These are phyloP conservation scores for Verticillium zaregamsianum DNA, from an alignment of 2,329 filamentous ascomycete genomes.

Conservation along the genomic window DNA sequence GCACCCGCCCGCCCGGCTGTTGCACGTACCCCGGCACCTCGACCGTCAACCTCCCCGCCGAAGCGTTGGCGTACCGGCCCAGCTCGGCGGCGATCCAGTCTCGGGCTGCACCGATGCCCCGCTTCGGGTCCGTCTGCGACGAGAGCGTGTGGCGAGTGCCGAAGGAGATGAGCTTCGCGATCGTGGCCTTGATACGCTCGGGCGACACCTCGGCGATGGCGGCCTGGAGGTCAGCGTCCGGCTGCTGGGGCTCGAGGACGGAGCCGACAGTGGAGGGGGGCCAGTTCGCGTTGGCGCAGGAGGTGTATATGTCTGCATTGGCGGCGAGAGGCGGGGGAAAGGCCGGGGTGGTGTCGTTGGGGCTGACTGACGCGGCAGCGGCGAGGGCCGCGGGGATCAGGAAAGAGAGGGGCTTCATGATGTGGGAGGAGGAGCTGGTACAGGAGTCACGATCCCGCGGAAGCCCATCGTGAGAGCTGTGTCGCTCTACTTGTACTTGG, in stretches of 20 bases:
- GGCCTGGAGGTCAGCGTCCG: conserved; percentile 14
- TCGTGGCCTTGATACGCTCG: conserved; percentile 42
- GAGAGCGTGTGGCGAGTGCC: conserved; percentile 55
- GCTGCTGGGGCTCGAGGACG: conserved; percentile 15
- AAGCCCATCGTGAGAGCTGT: background rate
- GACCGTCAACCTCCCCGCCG: conserved; percentile 46
- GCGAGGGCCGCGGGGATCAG: conserved; percentile 16
- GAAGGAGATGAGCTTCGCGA: conserved; percentile 50
- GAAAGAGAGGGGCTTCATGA: background rate
- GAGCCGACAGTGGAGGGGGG: conserved; percentile 13
- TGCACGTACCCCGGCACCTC: conserved; percentile 48
- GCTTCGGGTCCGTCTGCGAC: conserved; percentile 41
- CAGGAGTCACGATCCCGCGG: background rate
- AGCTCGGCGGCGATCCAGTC: conserved; percentile 53
- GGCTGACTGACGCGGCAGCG: conserved; percentile 47
- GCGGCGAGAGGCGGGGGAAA: conserved; percentile 6
- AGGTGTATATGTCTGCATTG: conserved; percentile 7
- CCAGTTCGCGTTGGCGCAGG: conserved; percentile 18
- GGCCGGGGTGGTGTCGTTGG: conserved; percentile 9
- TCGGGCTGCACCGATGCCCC: conserved; percentile 52
- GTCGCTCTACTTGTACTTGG: background rate
- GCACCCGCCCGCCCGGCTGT: conserved; percentile 37
- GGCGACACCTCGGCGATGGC: conserved; percentile 26
- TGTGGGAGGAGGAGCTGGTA: background rate
- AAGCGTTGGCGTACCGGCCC: conserved; percentile 38